Percentiles rank a stretch among this genome's conserved stretches.
phyloP scores from a whole-genome alignment of 169 alveolate genomes.

The Cyclospora cayetanensis region DNA sequence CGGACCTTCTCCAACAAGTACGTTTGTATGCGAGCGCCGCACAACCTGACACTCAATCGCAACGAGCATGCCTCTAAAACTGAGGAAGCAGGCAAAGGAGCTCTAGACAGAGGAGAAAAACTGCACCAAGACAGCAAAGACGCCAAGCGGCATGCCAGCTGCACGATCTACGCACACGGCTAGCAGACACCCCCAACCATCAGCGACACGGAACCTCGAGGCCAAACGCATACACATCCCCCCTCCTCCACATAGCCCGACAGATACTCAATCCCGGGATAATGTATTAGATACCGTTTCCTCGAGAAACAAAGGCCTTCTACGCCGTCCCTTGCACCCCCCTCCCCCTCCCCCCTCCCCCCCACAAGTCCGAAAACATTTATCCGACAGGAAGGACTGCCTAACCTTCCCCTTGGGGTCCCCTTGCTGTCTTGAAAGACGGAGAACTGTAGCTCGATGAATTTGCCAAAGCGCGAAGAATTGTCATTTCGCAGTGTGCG shows the following conservation, averaged over 20 bases:
- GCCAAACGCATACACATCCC: too few species aligned
- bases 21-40: conserved; percentile 96
- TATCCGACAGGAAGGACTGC: too few species aligned
- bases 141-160: neutral
- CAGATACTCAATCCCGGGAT: too few species aligned
- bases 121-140: neutral
- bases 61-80: neutral
- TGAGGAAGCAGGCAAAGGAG: neutral
- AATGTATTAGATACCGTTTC: too few species aligned
- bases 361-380: too few species aligned
- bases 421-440: too few species aligned
- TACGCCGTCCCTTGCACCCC: too few species aligned
- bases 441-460: conserved; percentile 97
- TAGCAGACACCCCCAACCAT: neutral
- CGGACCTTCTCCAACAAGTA: conserved; percentile 98
- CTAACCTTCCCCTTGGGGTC: too few species aligned
- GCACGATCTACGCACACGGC: neutral
- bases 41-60: conserved; percentile 88
- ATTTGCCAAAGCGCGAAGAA: conserved; percentile 97
- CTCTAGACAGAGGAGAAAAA: neutral
- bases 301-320: too few species aligned
- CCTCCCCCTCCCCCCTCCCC: too few species aligned
- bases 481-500: conserved; percentile 92
- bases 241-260: too few species aligned
- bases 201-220: too few species aligned